A percentile compares a stretch with the other conserved stretches of the same genome.
Evolutionary conservation across 2,329 filamentous ascomycete species (phyloP).

Genomic region (Claviceps pazoutovae): DNA sequence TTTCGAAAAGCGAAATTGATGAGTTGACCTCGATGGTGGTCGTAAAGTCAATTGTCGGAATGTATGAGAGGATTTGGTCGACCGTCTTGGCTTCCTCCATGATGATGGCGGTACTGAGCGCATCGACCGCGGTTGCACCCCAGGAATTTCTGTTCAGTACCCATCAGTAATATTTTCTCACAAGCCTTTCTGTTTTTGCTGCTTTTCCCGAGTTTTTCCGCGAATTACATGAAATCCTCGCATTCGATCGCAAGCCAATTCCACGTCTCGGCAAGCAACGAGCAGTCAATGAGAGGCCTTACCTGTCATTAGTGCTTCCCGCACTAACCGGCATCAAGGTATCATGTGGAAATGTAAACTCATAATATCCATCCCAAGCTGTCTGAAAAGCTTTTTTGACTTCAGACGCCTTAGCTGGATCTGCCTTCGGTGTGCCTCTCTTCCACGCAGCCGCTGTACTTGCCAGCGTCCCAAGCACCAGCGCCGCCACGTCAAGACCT

Average conservation of each 20-base stretch:
- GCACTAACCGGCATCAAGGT: slow-evolving; percentile 57
- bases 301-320: slow-evolving; percentile 54
- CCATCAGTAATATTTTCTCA: neutral
- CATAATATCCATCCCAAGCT: slow-evolving; percentile 59
- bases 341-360: slow-evolving; percentile 65
- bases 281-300: slow-evolving; percentile 6
- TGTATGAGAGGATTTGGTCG: slow-evolving; percentile 54
- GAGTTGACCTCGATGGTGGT: slow-evolving; percentile 30
- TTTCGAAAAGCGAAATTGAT: slow-evolving; percentile 70
- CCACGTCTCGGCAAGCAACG: too few species aligned
- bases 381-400: slow-evolving; percentile 55
- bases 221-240: too few species aligned
- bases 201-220: neutral
- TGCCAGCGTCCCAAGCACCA: neutral
- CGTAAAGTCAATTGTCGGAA: slow-evolving; percentile 58
- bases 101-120: slow-evolving; percentile 63
- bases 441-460: neutral
- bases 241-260: too few species aligned
- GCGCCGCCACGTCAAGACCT: neutral
- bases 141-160: slow-evolving; percentile 52
- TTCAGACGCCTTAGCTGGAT: neutral
- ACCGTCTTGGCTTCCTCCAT: slow-evolving; percentile 61
- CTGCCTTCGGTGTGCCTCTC: neutral
- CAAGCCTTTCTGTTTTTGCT: neutral
- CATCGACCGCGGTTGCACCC: slow-evolving; percentile 73